Conservation (phyloP, 2,329 filamentous ascomycete species). For the Xylaria sp. region DNA sequence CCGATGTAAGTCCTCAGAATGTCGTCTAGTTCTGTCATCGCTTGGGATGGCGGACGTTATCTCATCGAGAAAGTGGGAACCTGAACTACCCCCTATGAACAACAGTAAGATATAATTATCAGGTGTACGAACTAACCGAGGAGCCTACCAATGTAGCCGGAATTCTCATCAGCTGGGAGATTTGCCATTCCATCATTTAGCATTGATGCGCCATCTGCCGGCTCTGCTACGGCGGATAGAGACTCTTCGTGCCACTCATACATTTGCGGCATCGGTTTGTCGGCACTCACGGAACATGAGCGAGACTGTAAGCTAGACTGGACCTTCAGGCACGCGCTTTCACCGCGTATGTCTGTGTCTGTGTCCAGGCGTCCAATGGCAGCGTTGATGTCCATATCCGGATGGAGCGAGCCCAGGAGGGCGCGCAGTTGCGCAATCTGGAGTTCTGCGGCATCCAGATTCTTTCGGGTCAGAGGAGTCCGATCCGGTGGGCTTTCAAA, state of each 20-base stretch:
- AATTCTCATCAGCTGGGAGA: slow-evolving; percentile 15
- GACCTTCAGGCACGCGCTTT: not conserved
- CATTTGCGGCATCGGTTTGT: not conserved
- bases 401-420: slow-evolving; percentile 17
- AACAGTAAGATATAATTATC: not conserved
- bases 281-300: not conserved
- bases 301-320: slow-evolving; percentile 9
- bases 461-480: slow-evolving; percentile 27
- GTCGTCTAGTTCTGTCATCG: not conserved
- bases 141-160: slow-evolving; percentile 22
- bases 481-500: slow-evolving; percentile 21
- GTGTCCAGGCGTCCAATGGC: slow-evolving; percentile 5
- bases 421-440: slow-evolving; percentile 15
- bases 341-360: too few species aligned
- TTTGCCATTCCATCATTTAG: slow-evolving; percentile 27
- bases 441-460: slow-evolving; percentile 17
- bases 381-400: slow-evolving; percentile 20
- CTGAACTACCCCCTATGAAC: slow-evolving; percentile 17
- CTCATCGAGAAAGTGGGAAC: slow-evolving; percentile 20
- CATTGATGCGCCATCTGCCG: not conserved
- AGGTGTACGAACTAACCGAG: not conserved
- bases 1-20: slow-evolving; percentile 7
- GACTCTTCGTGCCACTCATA: slow-evolving; percentile 24
- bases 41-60: slow-evolving; percentile 15
- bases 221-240: not conserved